Percentiles rank a stretch among this genome's conserved stretches.
Evolutionary conservation across 2,329 filamentous ascomycete genomes (phyloP).

Genomic region (Ophiostoma sp.): DNA sequence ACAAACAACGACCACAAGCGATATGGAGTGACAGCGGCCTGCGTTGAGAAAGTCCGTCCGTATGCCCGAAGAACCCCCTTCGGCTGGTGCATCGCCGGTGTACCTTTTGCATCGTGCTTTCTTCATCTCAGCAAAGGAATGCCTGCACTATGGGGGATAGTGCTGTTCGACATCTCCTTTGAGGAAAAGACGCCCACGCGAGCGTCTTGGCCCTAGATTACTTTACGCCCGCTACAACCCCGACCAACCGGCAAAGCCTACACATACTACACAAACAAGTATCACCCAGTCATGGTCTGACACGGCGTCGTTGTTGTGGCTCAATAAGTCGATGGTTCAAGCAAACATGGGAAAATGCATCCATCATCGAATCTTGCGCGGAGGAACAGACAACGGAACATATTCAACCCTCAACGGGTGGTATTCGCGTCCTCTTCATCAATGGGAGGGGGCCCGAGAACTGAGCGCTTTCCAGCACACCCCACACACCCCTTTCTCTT

Average conservation of each 20-base stretch:
- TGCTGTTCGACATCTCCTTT: not conserved
- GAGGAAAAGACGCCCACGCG: not conserved
- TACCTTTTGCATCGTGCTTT: not conserved
- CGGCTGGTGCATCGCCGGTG: not conserved
- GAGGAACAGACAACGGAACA: not conserved
- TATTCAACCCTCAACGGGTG: not conserved
- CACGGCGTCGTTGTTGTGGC: not conserved
- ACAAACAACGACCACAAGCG: not conserved
- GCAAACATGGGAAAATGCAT: conserved; percentile 5
- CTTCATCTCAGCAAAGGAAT: not conserved
- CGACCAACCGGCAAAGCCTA: not conserved
- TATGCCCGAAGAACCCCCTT: conserved; percentile 8
- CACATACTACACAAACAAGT: not conserved
- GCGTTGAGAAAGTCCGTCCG: not conserved
- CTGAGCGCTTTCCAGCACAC: conserved; percentile 5
- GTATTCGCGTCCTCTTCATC: not conserved
- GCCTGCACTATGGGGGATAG: not conserved
- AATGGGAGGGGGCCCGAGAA: not conserved
- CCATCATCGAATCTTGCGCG: not conserved
- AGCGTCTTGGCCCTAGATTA: conserved; percentile 12
- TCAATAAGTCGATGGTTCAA: conserved; percentile 13
- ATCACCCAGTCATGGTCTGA: conserved; percentile 17
- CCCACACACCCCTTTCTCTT: conserved; percentile 5
- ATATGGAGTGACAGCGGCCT: not conserved
- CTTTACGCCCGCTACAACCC: conserved; percentile 19